A percentile compares a stretch with the other conserved stretches of the same genome.
These are phyloP conservation scores for Microcera coccophila DNA, from an alignment of 2,329 filamentous ascomycete species.

Conservation along the genomic window DNA sequence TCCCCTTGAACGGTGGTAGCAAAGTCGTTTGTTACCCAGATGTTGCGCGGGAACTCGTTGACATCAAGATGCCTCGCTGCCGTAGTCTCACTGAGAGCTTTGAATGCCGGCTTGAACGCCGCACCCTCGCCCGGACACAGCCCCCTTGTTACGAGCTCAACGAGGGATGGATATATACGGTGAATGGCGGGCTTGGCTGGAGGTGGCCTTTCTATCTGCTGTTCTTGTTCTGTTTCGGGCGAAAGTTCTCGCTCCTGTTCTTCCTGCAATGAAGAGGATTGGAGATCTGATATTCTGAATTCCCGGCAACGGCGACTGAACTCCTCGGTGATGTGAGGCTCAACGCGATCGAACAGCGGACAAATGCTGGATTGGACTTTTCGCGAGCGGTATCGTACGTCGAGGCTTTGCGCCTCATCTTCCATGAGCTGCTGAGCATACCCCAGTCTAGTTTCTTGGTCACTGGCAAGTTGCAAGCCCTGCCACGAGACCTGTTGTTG, in stretches of 20 bases:
- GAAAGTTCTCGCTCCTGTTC: slow-evolving; percentile 67
- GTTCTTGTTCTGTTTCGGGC: slow-evolving; percentile 60
- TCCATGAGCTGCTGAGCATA: slow-evolving; percentile 49
- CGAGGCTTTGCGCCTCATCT: slow-evolving; percentile 49
- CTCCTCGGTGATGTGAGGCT: accelerated
- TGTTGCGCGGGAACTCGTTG: slow-evolving; percentile 5
- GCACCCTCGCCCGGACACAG: not conserved
- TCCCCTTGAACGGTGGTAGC: slow-evolving; percentile 4
- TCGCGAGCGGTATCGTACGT: slow-evolving; percentile 48
- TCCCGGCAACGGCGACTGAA: slow-evolving; percentile 4
- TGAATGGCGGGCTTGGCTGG: slow-evolving; percentile 36
- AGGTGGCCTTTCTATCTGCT: slow-evolving; percentile 48
- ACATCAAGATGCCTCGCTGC: slow-evolving; percentile 16
- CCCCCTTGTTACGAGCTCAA: slow-evolving; percentile 2
- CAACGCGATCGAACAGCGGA: not conserved
- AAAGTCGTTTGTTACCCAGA: slow-evolving; percentile 22
- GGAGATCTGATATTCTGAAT: slow-evolving; percentile 11
- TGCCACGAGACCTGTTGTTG: slow-evolving; percentile 38
- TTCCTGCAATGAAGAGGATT: slow-evolving; percentile 44
- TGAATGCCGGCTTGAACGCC: slow-evolving; percentile 16
- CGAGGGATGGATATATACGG: slow-evolving; percentile 40
- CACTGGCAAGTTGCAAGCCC: not conserved
- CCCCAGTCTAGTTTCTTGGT: not conserved
- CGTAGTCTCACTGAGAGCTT: slow-evolving; percentile 9
- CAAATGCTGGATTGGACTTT: not conserved